These are phyloP conservation scores for Pontederia paniculata DNA, from an alignment of 176 grass and related monocot species.

Conservation along the genomic window DNA sequence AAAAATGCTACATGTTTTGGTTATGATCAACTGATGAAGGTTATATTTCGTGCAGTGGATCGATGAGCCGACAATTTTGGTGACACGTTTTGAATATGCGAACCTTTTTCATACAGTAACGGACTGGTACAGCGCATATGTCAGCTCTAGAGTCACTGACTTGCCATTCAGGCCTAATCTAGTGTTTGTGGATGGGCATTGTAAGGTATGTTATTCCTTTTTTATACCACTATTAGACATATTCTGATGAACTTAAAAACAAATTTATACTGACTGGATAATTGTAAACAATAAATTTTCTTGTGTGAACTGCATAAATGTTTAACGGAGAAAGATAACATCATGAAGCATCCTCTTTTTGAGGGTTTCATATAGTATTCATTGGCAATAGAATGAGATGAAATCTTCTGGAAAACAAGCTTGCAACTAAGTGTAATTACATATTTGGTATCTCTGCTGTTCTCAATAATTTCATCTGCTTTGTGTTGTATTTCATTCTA, in stretches of 20 bases:
- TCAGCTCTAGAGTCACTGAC: conserved; percentile 70
- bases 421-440: no score
- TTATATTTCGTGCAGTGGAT: conserved; percentile 52
- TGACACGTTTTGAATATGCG: conserved; percentile 96
- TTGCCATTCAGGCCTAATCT: conserved; percentile 58
- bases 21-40: neutral
- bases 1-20: neutral
- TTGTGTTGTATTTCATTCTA: neutral
- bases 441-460: no score
- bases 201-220: conserved; percentile 51
- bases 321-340: no score
- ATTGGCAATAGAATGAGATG: no score
- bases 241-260: no score
- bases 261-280: no score
- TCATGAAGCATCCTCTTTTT: no score
- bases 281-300: no score
- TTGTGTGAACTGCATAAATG: neutral
- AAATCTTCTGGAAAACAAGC: no score
- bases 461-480: no score
- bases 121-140: conserved; percentile 98
- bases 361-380: no score
- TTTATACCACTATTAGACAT: conserved; percentile 2
- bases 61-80: conserved; percentile 78
- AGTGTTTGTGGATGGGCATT: conserved; percentile 90
- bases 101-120: conserved; percentile 98